Base-by-base conservation (phyloP, 2,329 filamentous ascomycete species). In the Cladorrhinum sp. region DNA sequence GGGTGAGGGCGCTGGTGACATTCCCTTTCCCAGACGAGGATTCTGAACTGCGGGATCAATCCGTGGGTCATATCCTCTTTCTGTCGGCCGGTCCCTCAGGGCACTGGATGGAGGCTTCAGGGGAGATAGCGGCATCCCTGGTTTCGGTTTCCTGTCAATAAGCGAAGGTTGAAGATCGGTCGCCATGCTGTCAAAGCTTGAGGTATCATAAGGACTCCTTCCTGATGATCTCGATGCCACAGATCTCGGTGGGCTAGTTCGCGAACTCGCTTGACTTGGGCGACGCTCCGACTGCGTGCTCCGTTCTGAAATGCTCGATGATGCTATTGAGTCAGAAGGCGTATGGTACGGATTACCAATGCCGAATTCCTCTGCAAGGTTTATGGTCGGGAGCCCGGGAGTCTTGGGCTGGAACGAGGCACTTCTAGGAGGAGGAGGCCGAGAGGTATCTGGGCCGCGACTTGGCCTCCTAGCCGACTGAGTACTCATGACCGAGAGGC, bases 301-400 rank as follows among this genome's bases (percentile, higher is more conserved):
- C 42, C 80, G 82, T 0, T 79, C 82, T 1, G 87, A 90, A 50
- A 81, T 80, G 18, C 82, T 85, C 0, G 88, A 91, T 0, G 88
- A 91, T 0, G 86, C 87, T 24, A 82, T 81, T 1, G 88, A 91
- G 62, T 84, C 82, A 1, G 86, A 85, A 0, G 84, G 77, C 3
- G 82, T 80, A 67, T 90, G 86, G 67, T 89, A 88, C 0, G 85
- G 83, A 66, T 88, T 88, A 33, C 82, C 80, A 23, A 79, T 72
- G 10, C 85, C 85, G 65, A 87, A 87, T 61, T 87, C 85, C 30
- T 78, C 80, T 1, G 81, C 82, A 7, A 87, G 75, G 66, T 87
- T 83, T 48, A 87, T 77, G 2, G 71, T 73, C 2, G 80, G 77
- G 6, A 68, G 60, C 6, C 51, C 63, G 3, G 66, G 67, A 14